Percentiles rank a stretch among this genome's conserved stretches.
These are phyloP conservation scores for Chrysanthemum seticuspe DNA, from an alignment of 129 eudicot genomes.

Conservation along the genomic window DNA sequence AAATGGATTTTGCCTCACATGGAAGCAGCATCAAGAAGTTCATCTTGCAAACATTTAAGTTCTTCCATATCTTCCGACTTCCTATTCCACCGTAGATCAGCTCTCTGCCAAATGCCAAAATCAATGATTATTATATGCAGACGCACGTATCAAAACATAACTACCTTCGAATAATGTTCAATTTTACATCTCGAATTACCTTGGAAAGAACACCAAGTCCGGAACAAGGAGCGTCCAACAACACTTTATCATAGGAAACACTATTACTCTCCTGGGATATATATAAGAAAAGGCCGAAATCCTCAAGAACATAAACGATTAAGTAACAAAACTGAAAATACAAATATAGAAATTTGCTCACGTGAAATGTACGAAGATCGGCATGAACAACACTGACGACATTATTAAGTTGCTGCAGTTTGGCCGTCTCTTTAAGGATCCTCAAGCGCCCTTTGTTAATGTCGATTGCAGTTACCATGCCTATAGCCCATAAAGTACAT, in stretches of 20 bases:
- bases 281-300: background rate
- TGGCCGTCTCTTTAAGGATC: constrained; percentile 81
- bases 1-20: constrained; percentile 46
- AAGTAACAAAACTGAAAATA: constrained; percentile 5
- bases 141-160: background rate
- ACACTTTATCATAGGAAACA: constrained; percentile 66
- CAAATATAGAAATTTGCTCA: constrained; percentile 30
- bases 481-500: constrained; percentile 40
- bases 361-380: constrained; percentile 73
- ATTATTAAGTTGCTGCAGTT: constrained; percentile 60
- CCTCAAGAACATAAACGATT: background rate
- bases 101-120: constrained; percentile 47
- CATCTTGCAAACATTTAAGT: constrained; percentile 77
- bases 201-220: constrained; percentile 96
- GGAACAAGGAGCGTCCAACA: constrained; percentile 94
- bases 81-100: constrained; percentile 95
- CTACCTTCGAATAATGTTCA: background rate
- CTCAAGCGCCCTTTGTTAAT: constrained; percentile 85
- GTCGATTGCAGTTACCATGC: constrained; percentile 80
- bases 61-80: constrained; percentile 89
- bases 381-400: constrained; percentile 68
- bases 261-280: constrained; percentile 39
- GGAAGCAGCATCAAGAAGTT: constrained; percentile 86
- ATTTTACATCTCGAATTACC: constrained; percentile 38
- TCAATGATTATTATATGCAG: background rate